These are phyloP conservation scores for Xylariaceae sp. DNA, from an alignment of 2,329 filamentous ascomycete genomes.

Conservation along the genomic window DNA sequence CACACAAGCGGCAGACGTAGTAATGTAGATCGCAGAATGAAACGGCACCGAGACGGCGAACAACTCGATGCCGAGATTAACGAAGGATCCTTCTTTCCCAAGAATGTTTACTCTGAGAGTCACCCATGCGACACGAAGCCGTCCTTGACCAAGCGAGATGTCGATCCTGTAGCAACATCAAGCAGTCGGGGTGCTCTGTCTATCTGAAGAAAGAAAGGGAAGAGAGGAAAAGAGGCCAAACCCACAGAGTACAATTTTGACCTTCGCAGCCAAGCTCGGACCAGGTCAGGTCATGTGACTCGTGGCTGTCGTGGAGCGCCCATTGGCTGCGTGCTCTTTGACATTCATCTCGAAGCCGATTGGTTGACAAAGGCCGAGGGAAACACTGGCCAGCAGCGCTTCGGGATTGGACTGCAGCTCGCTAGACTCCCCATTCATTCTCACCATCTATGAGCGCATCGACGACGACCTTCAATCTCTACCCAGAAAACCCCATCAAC, in stretches of 20 bases:
- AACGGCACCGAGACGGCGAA: constrained; percentile 30
- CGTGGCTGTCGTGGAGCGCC: neutral
- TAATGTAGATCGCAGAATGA: constrained; percentile 35
- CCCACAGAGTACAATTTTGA: constrained; percentile 4
- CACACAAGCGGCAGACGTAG: neutral
- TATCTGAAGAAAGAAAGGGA: constrained; percentile 44
- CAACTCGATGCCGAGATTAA: constrained; percentile 32
- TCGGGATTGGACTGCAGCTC: neutral
- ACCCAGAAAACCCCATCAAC: neutral
- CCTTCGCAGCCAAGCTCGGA: constrained; percentile 14
- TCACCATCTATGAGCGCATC: constrained; percentile 22
- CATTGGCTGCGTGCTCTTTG: constrained; percentile 4
- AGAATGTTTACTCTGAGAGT: constrained; percentile 30
- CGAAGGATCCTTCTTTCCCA: constrained; percentile 33
- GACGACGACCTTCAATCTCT: neutral
- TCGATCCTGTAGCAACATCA: constrained; percentile 14
- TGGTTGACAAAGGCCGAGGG: constrained; percentile 18
- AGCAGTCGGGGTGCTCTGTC: constrained; percentile 40
- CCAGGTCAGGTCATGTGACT: constrained; percentile 15
- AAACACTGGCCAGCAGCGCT: too few relatives aligned
- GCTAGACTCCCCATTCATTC: neutral
- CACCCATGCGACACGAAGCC: constrained; percentile 20
- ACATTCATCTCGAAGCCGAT: constrained; percentile 16
- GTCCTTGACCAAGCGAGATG: constrained; percentile 20
- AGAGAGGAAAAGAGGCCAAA: constrained; percentile 5